phyloP scores from a whole-genome alignment of 1,139 yeast genomes.

The Debaryomyces coudertii region DNA sequence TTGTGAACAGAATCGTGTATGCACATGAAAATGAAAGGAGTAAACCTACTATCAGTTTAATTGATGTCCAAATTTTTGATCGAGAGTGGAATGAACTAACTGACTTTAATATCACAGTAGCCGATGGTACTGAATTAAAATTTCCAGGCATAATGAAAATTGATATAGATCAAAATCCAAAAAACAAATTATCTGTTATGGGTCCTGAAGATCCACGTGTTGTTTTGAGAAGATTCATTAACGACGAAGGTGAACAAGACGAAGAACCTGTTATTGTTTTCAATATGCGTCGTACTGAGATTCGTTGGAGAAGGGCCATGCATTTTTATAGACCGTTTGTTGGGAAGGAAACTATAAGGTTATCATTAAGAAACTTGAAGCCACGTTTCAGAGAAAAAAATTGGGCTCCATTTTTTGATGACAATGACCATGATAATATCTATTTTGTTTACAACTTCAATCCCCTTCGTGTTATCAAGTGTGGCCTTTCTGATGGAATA shows the following conservation, averaged over 20 bases:
- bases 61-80: constrained; percentile 21
- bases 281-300: constrained; percentile 17
- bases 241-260: constrained; percentile 12
- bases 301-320: constrained; percentile 18
- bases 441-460: constrained; percentile 24
- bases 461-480: constrained; percentile 22
- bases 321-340: constrained; percentile 18
- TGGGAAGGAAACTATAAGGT: constrained; percentile 11
- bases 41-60: constrained; percentile 19
- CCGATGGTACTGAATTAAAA: constrained; percentile 7
- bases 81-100: constrained; percentile 19
- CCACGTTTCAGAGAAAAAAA: constrained; percentile 19
- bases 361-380: constrained; percentile 11
- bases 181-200: constrained; percentile 13
- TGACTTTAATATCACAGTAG: constrained; percentile 11
- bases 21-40: constrained; percentile 14
- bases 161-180: constrained; percentile 15
- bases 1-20: constrained; percentile 20
- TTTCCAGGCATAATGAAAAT: constrained; percentile 16
- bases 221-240: constrained; percentile 13
- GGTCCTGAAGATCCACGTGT: constrained; percentile 21
- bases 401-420: constrained; percentile 21
- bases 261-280: constrained; percentile 20
- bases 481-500: constrained; percentile 19
- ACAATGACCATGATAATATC: constrained; percentile 13